These are phyloP conservation scores for Trametes coccinea DNA, from an alignment of 768 basidiomycete species.

Conservation along the genomic window DNA sequence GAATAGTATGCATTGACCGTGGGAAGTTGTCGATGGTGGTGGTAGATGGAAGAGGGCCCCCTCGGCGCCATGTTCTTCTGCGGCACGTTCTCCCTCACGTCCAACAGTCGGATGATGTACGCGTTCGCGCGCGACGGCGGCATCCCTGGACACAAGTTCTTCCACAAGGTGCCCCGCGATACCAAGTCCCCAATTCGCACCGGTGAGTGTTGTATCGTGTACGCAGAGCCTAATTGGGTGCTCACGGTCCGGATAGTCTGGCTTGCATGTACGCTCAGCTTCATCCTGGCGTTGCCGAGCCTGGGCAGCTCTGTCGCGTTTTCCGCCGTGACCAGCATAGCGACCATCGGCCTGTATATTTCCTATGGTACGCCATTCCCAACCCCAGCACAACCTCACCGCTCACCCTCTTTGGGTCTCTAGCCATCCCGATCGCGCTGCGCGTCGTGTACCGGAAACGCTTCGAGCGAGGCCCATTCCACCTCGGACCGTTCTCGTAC, in stretches of 20 bases:
- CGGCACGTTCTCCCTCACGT: conserved; percentile 76
- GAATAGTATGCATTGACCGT: no score
- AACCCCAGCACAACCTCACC: no score
- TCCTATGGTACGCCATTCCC: conserved; percentile 53
- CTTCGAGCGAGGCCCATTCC: conserved; percentile 71
- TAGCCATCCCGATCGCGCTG: conserved; percentile 66
- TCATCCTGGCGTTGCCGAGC: conserved; percentile 72
- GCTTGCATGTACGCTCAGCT: conserved; percentile 76
- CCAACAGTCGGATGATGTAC: conserved; percentile 83
- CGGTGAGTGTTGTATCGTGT: conserved; percentile 38
- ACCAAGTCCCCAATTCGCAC: conserved; percentile 69
- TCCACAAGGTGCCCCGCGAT: conserved; percentile 59
- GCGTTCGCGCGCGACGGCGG: conserved; percentile 77
- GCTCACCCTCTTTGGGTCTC: no score
- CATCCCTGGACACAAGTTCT: conserved; percentile 66
- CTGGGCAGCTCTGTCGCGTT: conserved; percentile 75
- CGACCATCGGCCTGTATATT: conserved; percentile 76
- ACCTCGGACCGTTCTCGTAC: conserved; percentile 63
- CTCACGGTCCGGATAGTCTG: conserved; percentile 49
- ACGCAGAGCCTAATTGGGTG: no score
- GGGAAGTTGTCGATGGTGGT: no score
- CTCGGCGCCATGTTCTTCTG: conserved; percentile 75
- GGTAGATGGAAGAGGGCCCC: no score
- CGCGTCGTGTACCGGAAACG: conserved; percentile 59
- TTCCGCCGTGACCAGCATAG: conserved; percentile 54